A percentile compares a stretch with the other conserved stretches of the same genome.
Conservation (phyloP, 441 rosid genomes). For the Omphalea diandra region DNA sequence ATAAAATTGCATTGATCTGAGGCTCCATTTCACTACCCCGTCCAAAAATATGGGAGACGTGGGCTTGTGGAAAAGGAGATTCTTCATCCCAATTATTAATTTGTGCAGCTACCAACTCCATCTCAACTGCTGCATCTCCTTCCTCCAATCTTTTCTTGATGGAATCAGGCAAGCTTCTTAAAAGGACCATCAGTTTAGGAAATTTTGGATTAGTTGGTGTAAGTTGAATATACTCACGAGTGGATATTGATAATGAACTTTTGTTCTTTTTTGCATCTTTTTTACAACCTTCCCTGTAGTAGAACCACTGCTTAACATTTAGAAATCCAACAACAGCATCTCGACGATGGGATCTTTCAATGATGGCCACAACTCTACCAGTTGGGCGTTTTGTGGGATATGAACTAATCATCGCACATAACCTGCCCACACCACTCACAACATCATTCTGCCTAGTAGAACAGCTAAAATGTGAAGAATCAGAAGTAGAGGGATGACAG, state of each 20-base stretch:
- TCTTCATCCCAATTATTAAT: slow-evolving; percentile 74
- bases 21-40: slow-evolving; percentile 69
- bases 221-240: slow-evolving; percentile 49
- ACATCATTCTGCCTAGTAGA: slow-evolving; percentile 32
- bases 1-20: slow-evolving; percentile 64
- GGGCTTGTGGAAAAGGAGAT: slow-evolving; percentile 56
- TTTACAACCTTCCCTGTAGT: slow-evolving; percentile 36
- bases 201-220: slow-evolving; percentile 69
- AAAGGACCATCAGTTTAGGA: slow-evolving; percentile 62
- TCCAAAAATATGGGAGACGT: slow-evolving; percentile 60
- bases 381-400: slow-evolving; percentile 81
- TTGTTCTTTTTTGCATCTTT: slow-evolving; percentile 45
- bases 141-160: slow-evolving; percentile 65
- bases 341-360: slow-evolving; percentile 62
- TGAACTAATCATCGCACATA: slow-evolving; percentile 51
- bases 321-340: slow-evolving; percentile 75
- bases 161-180: slow-evolving; percentile 52
- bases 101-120: slow-evolving; percentile 74
- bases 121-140: slow-evolving; percentile 60
- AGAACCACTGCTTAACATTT: slow-evolving; percentile 61
- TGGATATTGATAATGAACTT: slow-evolving; percentile 32
- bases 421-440: slow-evolving; percentile 45
- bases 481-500: slow-evolving; percentile 27
- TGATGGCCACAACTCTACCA: slow-evolving; percentile 70
- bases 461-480: slow-evolving; percentile 28